Evolutionary conservation across 768 basidiomycete species (phyloP).

Genomic region (Candolleomyces aberdarensis): DNA sequence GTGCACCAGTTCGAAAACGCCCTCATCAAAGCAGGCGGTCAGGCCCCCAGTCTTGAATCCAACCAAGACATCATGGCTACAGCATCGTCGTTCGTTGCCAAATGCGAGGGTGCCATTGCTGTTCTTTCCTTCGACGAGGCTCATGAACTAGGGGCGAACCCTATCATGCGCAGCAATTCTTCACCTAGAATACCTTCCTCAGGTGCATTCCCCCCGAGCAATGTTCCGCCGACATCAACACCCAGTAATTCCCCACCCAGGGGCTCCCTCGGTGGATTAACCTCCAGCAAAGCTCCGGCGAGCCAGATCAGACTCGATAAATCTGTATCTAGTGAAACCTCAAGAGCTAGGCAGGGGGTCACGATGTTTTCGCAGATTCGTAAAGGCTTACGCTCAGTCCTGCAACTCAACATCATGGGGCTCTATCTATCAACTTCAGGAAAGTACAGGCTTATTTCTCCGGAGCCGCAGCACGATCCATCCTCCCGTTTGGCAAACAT

Average conservation of each 20-base stretch:
- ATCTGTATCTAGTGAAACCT: neutral
- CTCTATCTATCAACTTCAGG: neutral
- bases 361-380: neutral
- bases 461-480: neutral
- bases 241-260: too few relatives aligned
- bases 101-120: too few relatives aligned
- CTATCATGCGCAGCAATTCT: neutral
- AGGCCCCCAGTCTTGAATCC: neutral
- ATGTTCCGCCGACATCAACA: neutral
- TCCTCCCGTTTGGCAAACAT: neutral
- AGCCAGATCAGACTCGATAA: too few relatives aligned
- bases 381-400: neutral
- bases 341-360: neutral
- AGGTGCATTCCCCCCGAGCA: neutral
- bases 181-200: neutral
- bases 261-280: too few relatives aligned
- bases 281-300: too few relatives aligned
- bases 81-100: neutral
- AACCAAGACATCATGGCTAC: neutral
- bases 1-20: neutral
- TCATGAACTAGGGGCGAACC: neutral
- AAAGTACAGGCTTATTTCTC: neutral
- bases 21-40: neutral
- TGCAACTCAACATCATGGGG: neutral
- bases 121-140: neutral